Evolutionary conservation across 108 stramenopile species (phyloP), one percentile per base, ranked within the genome.

Genomic region (Poteriospumella lacustris): DNA sequence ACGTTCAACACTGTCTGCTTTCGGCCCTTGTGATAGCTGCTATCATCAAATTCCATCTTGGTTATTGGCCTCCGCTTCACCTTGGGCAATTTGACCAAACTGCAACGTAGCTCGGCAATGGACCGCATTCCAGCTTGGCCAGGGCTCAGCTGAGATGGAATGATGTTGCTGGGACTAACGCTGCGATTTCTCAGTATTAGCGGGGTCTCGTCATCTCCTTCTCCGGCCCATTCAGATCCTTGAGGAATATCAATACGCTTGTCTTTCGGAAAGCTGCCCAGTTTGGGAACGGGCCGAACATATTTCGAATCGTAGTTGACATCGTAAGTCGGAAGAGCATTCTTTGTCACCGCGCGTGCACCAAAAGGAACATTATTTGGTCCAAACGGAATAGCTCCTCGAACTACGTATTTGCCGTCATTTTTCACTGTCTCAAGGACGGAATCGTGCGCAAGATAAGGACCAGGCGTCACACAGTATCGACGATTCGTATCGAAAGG

Each of bases 171-270:
- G n/a, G n/a, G n/a, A n/a, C n/a, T n/a, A n/a, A n/a, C n/a, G n/a
- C n/a, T n/a, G n/a, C n/a, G n/a, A n/a, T n/a, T n/a, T n/a, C n/a
- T n/a, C n/a, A n/a, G n/a, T n/a, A n/a, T n/a, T n/a, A n/a, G n/a
- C n/a, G n/a, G n/a, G n/a, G n/a, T n/a, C n/a, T n/a, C n/a, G n/a
- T n/a, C n/a, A n/a, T n/a, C n/a, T n/a, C n/a, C n/a, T n/a, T n/a
- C n/a, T n/a, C n/a, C n/a, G n/a, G n/a, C n/a, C n/a, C n/a, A n/a
- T n/a, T n/a, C n/a, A n/a, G n/a, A n/a, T n/a, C n/a, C n/a, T n/a
- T n/a, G n/a, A n/a, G 70, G 70, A 73, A 56, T 44, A 38, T 73
- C 9, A 38, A 56, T 44, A 5, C 70, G 36, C 41, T 73, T 73
- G 9, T 15, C 36, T 73, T 73, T 73, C 5, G 5, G 12, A 44